Evolutionary conservation across 352 stramenopile species (phyloP).

Genomic region (Aphanomyces cochlioides): DNA sequence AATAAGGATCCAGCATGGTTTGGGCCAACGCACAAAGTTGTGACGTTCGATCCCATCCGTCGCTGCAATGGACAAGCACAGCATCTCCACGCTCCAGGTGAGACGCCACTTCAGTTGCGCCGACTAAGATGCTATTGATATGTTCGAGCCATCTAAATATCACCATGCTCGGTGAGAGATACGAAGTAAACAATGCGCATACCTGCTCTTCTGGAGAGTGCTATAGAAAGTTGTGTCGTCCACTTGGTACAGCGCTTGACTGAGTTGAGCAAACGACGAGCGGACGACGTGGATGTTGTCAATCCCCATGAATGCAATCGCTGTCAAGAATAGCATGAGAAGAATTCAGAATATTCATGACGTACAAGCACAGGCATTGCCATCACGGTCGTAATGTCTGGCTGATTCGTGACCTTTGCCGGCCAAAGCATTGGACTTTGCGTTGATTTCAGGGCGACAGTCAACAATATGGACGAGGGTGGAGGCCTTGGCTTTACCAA

Average conservation of each 20-base stretch:
- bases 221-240: slow-evolving; percentile 84
- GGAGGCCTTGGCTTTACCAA: slow-evolving; percentile 61
- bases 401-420: slow-evolving; percentile 89
- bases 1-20: slow-evolving; percentile 85
- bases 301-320: slow-evolving; percentile 84
- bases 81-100: slow-evolving; percentile 72
- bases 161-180: not conserved
- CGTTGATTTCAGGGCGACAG: slow-evolving; percentile 86
- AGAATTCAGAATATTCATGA: not conserved
- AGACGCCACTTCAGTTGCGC: slow-evolving; percentile 63
- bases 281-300: slow-evolving; percentile 86
- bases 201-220: slow-evolving; percentile 72
- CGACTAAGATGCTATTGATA: slow-evolving; percentile 71
- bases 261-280: slow-evolving; percentile 59
- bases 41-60: slow-evolving; percentile 80
- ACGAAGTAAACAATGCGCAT: not conserved
- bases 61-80: slow-evolving; percentile 79
- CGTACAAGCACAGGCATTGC: slow-evolving; percentile 51
- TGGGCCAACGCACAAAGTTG: slow-evolving; percentile 72
- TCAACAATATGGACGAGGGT: slow-evolving; percentile 86
- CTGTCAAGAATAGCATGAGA: slow-evolving; percentile 17
- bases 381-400: slow-evolving; percentile 80
- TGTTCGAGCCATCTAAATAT: slow-evolving; percentile 68
- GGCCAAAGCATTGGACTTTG: slow-evolving; percentile 84
- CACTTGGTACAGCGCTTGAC: slow-evolving; percentile 75